phyloP scores from a whole-genome alignment of 257 asterid species.

The Echium plantagineum region DNA sequence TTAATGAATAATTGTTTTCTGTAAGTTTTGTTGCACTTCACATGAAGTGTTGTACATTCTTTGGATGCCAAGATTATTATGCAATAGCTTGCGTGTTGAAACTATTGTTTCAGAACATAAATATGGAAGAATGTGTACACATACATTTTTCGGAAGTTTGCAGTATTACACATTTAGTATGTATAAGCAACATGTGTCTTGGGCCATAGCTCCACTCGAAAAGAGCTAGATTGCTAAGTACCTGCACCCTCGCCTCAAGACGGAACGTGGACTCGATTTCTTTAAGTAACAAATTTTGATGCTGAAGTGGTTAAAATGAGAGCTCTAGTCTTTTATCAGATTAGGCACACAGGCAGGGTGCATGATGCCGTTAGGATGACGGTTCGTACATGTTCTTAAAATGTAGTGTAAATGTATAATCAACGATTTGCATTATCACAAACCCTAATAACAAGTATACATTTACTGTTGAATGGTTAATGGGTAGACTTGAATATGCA shows the following conservation, averaged over 20 bases:
- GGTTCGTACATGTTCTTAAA: constrained; percentile 2
- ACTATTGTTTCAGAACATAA: constrained; percentile 11
- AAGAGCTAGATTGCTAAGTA: too few species aligned
- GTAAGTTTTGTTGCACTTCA: neutral
- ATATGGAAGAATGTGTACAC: constrained; percentile 13
- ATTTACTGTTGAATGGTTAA: neutral
- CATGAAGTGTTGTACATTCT: neutral
- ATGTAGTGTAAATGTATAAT: too few species aligned
- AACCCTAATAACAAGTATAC: neutral
- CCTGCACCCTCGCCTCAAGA: too few species aligned
- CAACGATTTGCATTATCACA: too few species aligned
- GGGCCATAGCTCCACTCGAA: too few species aligned
- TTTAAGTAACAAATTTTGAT: too few species aligned
- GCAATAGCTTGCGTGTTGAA: constrained; percentile 2
- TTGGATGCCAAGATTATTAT: neutral
- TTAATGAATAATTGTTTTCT: too few species aligned
- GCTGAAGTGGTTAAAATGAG: too few species aligned
- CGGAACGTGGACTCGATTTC: too few species aligned
- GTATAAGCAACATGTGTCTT: constrained; percentile 18
- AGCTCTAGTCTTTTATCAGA: too few species aligned
- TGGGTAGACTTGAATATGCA: neutral
- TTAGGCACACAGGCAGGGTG: too few species aligned
- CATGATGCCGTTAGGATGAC: too few species aligned
- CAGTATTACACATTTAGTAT: constrained; percentile 1
- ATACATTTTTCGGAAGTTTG: neutral